Evolutionary conservation across 352 stramenopile species (phyloP).

Genomic region (Sclerospora graminicola): DNA sequence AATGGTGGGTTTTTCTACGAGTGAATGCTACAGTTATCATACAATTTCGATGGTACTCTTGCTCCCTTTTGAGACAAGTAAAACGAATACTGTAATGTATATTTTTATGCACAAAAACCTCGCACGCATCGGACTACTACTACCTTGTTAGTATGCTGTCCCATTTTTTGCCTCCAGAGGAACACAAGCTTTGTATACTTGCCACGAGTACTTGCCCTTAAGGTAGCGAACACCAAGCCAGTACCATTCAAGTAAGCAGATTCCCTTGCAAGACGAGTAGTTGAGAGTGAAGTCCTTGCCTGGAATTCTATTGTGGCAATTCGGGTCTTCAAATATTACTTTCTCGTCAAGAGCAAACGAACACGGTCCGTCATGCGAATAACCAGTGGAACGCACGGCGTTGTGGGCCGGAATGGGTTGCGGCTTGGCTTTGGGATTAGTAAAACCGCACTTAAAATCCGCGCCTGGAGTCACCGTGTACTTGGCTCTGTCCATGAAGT

Average conservation of each 20-base stretch:
- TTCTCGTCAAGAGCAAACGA: slow-evolving; percentile 28
- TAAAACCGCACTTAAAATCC: slow-evolving; percentile 27
- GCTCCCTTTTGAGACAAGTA: no score
- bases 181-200: slow-evolving; percentile 48
- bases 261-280: slow-evolving; percentile 16
- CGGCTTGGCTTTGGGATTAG: slow-evolving; percentile 11
- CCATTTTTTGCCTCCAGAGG: background rate
- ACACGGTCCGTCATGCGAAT: slow-evolving; percentile 31
- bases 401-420: slow-evolving; percentile 21
- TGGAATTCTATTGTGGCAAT: slow-evolving; percentile 21
- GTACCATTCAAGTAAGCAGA: background rate
- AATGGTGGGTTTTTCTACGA: no score
- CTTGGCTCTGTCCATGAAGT: slow-evolving; percentile 30
- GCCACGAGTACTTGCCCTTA: slow-evolving; percentile 38
- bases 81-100: no score
- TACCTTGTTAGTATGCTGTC: no score
- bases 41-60: no score
- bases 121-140: no score
- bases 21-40: no score
- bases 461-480: slow-evolving; percentile 18
- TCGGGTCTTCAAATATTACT: slow-evolving; percentile 11
- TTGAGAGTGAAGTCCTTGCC: slow-evolving; percentile 18
- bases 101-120: no score
- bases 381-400: slow-evolving; percentile 26
- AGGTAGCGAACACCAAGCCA: slow-evolving; percentile 20